Percentiles rank a stretch among this genome's conserved stretches.
phyloP scores from a whole-genome alignment of 495 filamentous ascomycete genomes.

The Amniculicola lignicola region DNA sequence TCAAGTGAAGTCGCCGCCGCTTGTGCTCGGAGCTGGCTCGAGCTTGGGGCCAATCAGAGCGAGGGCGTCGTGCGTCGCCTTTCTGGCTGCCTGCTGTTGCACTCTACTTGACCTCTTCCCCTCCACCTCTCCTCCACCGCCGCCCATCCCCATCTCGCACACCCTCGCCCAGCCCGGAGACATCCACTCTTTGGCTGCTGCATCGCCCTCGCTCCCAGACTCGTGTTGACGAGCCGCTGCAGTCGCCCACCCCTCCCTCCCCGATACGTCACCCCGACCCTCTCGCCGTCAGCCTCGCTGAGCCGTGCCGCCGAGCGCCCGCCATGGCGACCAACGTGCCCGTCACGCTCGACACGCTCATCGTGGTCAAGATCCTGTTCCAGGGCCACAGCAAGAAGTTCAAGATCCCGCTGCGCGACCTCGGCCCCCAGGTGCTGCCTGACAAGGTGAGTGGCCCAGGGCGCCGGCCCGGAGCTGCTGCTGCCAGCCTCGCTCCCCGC shows the following conservation, averaged over 20 bases:
- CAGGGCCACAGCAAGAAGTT: conserved; percentile 73
- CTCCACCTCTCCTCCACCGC: conserved; percentile 15
- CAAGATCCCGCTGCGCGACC: conserved; percentile 83
- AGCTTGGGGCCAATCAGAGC: neutral
- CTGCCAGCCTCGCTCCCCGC: conserved; percentile 1
- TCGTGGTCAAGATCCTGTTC: conserved; percentile 80
- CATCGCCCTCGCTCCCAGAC: conserved; percentile 4
- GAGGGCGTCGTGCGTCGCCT: neutral
- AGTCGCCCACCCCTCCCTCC: neutral
- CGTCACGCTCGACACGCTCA: conserved; percentile 67
- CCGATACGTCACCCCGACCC: conserved; percentile 16
- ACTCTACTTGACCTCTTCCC: conserved; percentile 1
- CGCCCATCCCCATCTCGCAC: conserved; percentile 16
- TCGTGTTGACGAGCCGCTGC: conserved; percentile 8
- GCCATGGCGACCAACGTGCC: conserved; percentile 53
- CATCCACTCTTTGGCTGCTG: neutral
- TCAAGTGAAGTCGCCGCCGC: neutral
- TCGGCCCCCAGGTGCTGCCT: conserved; percentile 71
- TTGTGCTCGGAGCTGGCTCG: neutral
- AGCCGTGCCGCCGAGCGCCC: too few species aligned
- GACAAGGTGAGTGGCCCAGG: conserved; percentile 71
- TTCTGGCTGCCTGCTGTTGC: conserved; percentile 10
- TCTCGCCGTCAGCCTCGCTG: conserved; percentile 22
- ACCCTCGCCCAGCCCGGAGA: neutral
- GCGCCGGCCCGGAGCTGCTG: conserved; percentile 13